Base-by-base conservation (phyloP, 306 rosid species). In the Senna tora region DNA sequence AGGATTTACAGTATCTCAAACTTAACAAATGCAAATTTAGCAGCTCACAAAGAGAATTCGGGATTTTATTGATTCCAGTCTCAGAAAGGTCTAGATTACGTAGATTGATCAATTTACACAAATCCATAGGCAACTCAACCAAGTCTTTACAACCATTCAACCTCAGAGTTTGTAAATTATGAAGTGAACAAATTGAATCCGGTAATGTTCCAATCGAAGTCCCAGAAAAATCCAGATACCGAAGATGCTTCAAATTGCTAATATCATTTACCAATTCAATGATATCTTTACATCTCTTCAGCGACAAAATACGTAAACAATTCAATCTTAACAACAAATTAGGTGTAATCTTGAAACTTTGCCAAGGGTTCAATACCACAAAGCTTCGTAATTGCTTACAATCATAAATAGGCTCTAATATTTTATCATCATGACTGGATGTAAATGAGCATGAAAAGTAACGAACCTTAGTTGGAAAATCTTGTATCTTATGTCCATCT, bases 251-350 rank as follows among this genome's bases (percentile, higher is more conserved):
- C 16, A 65, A 25, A 15, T 65, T 65, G 0, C 21, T 2, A 5
- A 65, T 5, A 13, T 4, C n/a, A 45, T 0, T 14, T 25, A 7
- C n/a, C 14, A 49, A 30, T 7, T 67, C 16, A n/a, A 7, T n/a
- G 22, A 60, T 4, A 3, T 13, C 11, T 2, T 0, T 0, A 7
- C 6, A 6, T 2, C 0, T 0, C 0, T 0, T 0, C 58, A 67
- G 49, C 0, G n/a, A 4, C 30, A 67, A 67, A 0, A 30, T 39
- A 6, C 17, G 58, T n/a, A 67, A 47, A 17, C 3, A 5, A 5
- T 67, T 67, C 3, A 49, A 47, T 46, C 9, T 13, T 1, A 1
- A 32, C 2, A 28, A 8, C n/a, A 17, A 41, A 41, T 8, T 10
- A 10, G 1, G 46, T 10, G 1, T 8, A 41, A 0, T 3, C 46